Evolutionary conservation across 2,329 filamentous ascomycete species (phyloP).

Genomic region (Arthrobotrys sinensis): DNA sequence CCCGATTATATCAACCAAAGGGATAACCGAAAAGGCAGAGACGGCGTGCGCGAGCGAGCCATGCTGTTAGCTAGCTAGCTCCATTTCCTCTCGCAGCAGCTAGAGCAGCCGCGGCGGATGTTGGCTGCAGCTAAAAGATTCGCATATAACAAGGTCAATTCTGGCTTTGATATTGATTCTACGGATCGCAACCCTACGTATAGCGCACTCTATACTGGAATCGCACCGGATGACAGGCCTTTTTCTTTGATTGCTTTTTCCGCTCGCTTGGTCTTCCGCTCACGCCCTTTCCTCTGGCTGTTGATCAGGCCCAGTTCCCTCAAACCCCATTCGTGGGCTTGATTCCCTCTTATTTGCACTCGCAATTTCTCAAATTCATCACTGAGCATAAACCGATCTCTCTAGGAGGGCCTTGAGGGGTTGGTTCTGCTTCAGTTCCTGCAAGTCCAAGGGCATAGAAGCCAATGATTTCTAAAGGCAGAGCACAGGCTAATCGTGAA

Average conservation of each 20-base stretch:
- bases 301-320: conserved; percentile 28
- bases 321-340: conserved; percentile 28
- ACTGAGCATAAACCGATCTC: conserved; percentile 26
- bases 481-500: conserved; percentile 58
- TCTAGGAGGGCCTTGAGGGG: conserved; percentile 46
- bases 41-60: conserved; percentile 36
- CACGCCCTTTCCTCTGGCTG: conserved; percentile 19
- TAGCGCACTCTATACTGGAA: conserved; percentile 59
- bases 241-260: conserved; percentile 52
- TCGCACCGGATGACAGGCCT: conserved; percentile 51
- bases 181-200: conserved; percentile 58
- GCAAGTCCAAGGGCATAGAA: conserved; percentile 57
- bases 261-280: conserved; percentile 32
- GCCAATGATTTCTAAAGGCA: conserved; percentile 54
- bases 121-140: conserved; percentile 45
- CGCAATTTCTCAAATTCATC: conserved; percentile 53
- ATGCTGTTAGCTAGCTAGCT: conserved; percentile 37
- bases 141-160: conserved; percentile 58
- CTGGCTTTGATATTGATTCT: conserved; percentile 58
- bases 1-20: conserved; percentile 56
- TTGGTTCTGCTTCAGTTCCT: conserved; percentile 56
- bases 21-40: conserved; percentile 42
- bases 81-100: conserved; percentile 29
- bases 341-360: conserved; percentile 38
- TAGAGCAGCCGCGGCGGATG: conserved; percentile 44